These are phyloP conservation scores for Malassezia pachydermatis DNA, from an alignment of 1,284 basidiomycete species.

Conservation along the genomic window DNA sequence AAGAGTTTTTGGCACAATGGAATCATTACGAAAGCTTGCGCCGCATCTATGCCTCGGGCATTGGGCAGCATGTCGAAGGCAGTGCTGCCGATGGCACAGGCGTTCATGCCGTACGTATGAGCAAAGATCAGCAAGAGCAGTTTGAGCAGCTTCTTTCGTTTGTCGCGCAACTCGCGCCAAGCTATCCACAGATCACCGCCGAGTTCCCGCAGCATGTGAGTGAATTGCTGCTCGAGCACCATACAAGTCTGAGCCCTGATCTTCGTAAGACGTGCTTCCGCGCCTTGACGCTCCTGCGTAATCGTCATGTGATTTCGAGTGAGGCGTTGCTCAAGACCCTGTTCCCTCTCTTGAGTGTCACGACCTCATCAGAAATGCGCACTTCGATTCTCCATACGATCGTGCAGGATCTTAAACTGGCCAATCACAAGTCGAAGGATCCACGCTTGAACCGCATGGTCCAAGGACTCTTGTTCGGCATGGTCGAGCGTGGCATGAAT, in stretches of 20 bases:
- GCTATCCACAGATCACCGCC: constrained; percentile 32
- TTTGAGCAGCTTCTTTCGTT: constrained; percentile 37
- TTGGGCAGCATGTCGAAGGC: constrained; percentile 21
- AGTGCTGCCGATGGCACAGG: background rate
- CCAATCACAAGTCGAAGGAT: constrained; percentile 79
- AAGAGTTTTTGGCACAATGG: constrained; percentile 98
- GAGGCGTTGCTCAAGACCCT: constrained; percentile 87
- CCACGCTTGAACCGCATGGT: constrained; percentile 93
- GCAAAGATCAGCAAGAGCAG: constrained; percentile 37
- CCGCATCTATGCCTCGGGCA: constrained; percentile 59
- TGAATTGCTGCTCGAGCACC: constrained; percentile 40
- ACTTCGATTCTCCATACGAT: constrained; percentile 86
- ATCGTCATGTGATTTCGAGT: constrained; percentile 81
- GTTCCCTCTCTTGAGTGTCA: constrained; percentile 75
- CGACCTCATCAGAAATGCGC: constrained; percentile 73
- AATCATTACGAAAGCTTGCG: constrained; percentile 83
- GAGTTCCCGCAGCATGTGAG: constrained; percentile 32
- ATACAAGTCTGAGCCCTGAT: constrained; percentile 36
- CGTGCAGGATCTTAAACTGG: constrained; percentile 83
- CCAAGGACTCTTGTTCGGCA: constrained; percentile 87
- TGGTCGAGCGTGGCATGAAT: constrained; percentile 78
- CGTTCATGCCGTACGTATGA: constrained; percentile 3
- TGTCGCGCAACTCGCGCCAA: constrained; percentile 57
- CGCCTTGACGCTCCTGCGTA: constrained; percentile 64
- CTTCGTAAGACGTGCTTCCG: constrained; percentile 33